Base-by-base conservation (phyloP, 2,329 filamentous ascomycete species). In the Alternaria infectoria region DNA sequence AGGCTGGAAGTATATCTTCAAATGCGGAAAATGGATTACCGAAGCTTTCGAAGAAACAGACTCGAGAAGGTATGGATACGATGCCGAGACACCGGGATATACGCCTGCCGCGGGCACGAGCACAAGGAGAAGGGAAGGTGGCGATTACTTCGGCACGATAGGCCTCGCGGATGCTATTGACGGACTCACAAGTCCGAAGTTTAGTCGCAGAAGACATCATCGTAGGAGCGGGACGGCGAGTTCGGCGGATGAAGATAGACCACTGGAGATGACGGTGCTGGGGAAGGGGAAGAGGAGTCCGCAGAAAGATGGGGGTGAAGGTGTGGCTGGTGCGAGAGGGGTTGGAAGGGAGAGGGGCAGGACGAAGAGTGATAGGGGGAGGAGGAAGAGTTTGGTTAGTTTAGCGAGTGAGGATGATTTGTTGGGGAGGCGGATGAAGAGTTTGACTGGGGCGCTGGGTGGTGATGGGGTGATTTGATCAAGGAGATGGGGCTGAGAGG, bases 1-100 rank as follows among this genome's bases (percentile, higher is more conserved):
- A 9, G 94, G 92, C 1, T 97, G 93, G 92, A 91, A 90, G 73
- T 90, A 96, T 75, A 92, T 98, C 71, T 88, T 91, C 68, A 87
- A 91, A 32, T 92, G 91, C 66, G 90, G 89, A 0, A 82, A 85
- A 15, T 98, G 95, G 95, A 93, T 97, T 70, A 86, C 90, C 50
- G 89, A 93, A 26, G 86, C 93, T 0, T 95, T 97, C 81, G 59
- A 83, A 80, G 83, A 52, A 4, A 23, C 30, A 2, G 23, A 80
- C 0, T 76, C 80, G 44, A 75, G 78, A 55, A 58, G 56, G 0
- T 40, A 40, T 40, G 54, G 59, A 3, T 62, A 64, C 11, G 66
- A 68, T 8, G 63, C 47, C 2, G 65, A 70, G 12, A 69, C 66
- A 6, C 66, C 70, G 3, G 55, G 61, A 12, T 64, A 55, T 3